A percentile compares a stretch with the other conserved stretches of the same genome.
Evolutionary conservation across 2,329 filamentous ascomycete genomes (phyloP).

Genomic region (Drechslerella dactyloides): DNA sequence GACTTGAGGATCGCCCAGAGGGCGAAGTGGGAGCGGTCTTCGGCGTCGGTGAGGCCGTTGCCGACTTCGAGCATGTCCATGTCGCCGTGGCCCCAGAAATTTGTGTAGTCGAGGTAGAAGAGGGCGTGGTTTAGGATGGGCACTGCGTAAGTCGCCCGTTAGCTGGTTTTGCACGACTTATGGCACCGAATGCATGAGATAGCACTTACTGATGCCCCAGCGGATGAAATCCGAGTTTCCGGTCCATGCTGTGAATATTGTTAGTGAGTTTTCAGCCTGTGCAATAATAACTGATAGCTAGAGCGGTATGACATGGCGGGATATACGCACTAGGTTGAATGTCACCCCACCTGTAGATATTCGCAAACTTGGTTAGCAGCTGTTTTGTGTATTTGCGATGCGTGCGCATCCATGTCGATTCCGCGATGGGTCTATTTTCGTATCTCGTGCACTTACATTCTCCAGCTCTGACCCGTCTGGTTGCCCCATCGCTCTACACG

Average conservation of each 20-base stretch:
- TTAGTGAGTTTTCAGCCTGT: neutral
- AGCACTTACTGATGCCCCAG: conserved; percentile 54
- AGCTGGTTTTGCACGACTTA: conserved; percentile 36
- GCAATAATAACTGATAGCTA: neutral
- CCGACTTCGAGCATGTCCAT: conserved; percentile 60
- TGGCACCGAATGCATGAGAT: neutral
- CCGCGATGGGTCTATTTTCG: no score
- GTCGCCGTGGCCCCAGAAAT: conserved; percentile 58
- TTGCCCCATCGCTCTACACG: conserved; percentile 64
- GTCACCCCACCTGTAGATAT: conserved; percentile 32
- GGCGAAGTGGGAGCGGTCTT: conserved; percentile 58
- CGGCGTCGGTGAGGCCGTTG: conserved; percentile 56
- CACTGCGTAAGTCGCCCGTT: conserved; percentile 32
- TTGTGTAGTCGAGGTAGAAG: conserved; percentile 57
- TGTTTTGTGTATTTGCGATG: neutral
- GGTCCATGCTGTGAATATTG: conserved; percentile 55
- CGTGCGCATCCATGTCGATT: neutral
- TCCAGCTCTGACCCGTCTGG: conserved; percentile 61
- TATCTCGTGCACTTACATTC: conserved; percentile 54
- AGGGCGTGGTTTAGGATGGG: conserved; percentile 58
- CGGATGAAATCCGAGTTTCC: conserved; percentile 47
- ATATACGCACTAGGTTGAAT: conserved; percentile 32
- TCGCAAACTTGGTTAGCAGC: neutral
- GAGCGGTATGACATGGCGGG: neutral
- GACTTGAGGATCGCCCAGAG: conserved; percentile 59